Base-by-base conservation (phyloP, 2,329 filamentous ascomycete species). In the Colletotrichum viniferum region DNA sequence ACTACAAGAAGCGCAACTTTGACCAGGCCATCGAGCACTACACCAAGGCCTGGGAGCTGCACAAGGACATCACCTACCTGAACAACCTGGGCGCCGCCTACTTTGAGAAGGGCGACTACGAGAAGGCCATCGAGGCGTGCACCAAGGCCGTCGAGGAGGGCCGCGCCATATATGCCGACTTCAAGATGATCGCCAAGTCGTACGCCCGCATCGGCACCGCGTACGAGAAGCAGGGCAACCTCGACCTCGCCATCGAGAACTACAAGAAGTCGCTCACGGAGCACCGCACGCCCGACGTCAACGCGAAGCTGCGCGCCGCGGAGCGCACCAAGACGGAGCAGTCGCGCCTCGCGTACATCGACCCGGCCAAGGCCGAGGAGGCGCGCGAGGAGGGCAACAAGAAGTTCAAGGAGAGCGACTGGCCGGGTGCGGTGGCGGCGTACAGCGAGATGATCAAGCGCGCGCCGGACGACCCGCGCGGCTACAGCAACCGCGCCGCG, bases 171-270 rank as follows among this genome's bases (percentile, higher is more conserved):
- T 94, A 96, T 72, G 96, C 97, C 77, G 97, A 99, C 87, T 99
- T 98, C 90, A 99, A 99, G 92, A 90, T 96, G 82, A 96, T 99
- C 79, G 96, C 97, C 83, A 98, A 98, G 92, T 95, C 96, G n/a
- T 98, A 97, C 81, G 96, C 96, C 52, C 95, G 97, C 80, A 98
- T 99, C 79, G 97, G 97, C 78, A 91, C 93, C n/a, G 93, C 96
- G 0, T 96, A 98, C 84, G 97, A 99, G 89, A 98, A 96, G 87
- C 87, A 94, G 83, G 95, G 94, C 78, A 94, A 98, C 80, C 87
- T 97, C 13, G 84, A 90, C 70, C 91, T 93, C 76, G 97, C 97
- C 28, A 92, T 99, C 78, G 92, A 95, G 79, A 95, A 95, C 88
- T 99, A 96, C 90, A 93, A 98, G 86, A 95, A 93, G 85, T 97